Evolutionary conservation across 768 basidiomycete species (phyloP).

Genomic region (Kwoniella europaea): DNA sequence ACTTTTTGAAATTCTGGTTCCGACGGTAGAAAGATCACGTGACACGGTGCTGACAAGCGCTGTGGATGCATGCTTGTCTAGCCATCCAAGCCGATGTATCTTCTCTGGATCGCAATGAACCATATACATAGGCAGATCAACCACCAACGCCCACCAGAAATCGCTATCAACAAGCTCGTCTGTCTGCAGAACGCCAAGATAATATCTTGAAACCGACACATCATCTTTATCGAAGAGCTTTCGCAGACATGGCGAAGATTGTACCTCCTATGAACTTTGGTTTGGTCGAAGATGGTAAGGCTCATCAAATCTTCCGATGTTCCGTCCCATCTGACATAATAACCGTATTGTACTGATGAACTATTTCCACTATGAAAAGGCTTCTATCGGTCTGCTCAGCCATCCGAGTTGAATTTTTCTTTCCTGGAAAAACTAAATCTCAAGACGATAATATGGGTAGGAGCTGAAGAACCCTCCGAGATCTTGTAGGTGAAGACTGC

Average conservation of each 20-base stretch:
- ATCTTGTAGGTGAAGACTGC: slow-evolving; percentile 54
- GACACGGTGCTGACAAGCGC: background rate
- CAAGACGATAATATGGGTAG: slow-evolving; percentile 57
- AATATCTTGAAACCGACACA: background rate
- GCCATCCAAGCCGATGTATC: too few species aligned
- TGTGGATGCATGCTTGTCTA: background rate
- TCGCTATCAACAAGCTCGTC: too few species aligned
- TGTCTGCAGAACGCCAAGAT: too few species aligned
- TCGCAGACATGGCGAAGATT: slow-evolving; percentile 44
- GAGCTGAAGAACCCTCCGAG: slow-evolving; percentile 57
- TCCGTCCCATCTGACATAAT: too few species aligned
- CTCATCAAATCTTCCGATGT: too few species aligned
- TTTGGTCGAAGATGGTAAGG: slow-evolving; percentile 57
- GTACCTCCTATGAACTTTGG: slow-evolving; percentile 58
- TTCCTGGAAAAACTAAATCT: slow-evolving; percentile 61
- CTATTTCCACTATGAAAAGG: too few species aligned
- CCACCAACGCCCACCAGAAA: too few species aligned
- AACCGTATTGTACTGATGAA: too few species aligned
- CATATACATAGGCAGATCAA: too few species aligned
- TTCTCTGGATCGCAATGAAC: background rate
- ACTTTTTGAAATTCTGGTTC: slow-evolving; percentile 22
- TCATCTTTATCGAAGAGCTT: background rate
- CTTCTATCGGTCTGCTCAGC: slow-evolving; percentile 58
- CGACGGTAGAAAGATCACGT: slow-evolving; percentile 15
- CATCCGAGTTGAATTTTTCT: slow-evolving; percentile 65